A percentile compares a stretch with the other conserved stretches of the same genome.
phyloP scores from a whole-genome alignment of 2,329 filamentous ascomycete genomes.

The Rutstroemia sp. region DNA sequence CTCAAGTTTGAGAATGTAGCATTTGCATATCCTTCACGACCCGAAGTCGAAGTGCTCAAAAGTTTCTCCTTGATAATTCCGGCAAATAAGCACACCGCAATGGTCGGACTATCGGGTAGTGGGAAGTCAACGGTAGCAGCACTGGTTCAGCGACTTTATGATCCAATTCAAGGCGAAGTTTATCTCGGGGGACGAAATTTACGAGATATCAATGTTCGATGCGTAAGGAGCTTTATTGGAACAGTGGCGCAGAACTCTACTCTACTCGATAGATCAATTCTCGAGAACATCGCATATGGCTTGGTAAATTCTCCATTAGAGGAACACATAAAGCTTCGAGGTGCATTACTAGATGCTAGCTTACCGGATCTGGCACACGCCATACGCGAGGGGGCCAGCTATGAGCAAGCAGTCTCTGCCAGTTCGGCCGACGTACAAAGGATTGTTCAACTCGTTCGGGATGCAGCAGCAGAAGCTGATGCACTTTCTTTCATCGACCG shows the following conservation, averaged over 20 bases:
- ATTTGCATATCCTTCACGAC: slow-evolving; percentile 28
- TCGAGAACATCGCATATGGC: slow-evolving; percentile 4
- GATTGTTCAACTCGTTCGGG: not conserved
- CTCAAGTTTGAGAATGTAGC: slow-evolving; percentile 28
- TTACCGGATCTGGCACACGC: not conserved
- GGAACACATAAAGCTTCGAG: not conserved
- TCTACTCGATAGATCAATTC: not conserved
- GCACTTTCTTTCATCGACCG: not conserved
- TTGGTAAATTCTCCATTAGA: not conserved
- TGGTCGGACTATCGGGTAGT: slow-evolving; percentile 51
- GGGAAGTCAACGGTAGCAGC: slow-evolving; percentile 51
- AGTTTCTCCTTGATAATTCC: slow-evolving; percentile 23
- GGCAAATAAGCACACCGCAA: slow-evolving; percentile 35
- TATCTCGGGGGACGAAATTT: not conserved
- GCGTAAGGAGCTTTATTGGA: slow-evolving; percentile 1
- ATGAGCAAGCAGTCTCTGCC: not conserved
- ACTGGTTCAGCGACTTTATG: slow-evolving; percentile 50
- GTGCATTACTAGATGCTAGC: not conserved
- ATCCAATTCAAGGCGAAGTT: slow-evolving; percentile 22
- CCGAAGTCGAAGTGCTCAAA: slow-evolving; percentile 25
- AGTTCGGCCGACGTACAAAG: not conserved
- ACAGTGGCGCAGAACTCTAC: slow-evolving; percentile 1
- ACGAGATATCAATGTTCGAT: not conserved
- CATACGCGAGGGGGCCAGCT: not conserved
- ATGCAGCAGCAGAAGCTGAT: slow-evolving; percentile 1